A percentile compares a stretch with the other conserved stretches of the same genome.
phyloP scores from a whole-genome alignment of 805 yeast species.

The Candida coquimbonensis region DNA sequence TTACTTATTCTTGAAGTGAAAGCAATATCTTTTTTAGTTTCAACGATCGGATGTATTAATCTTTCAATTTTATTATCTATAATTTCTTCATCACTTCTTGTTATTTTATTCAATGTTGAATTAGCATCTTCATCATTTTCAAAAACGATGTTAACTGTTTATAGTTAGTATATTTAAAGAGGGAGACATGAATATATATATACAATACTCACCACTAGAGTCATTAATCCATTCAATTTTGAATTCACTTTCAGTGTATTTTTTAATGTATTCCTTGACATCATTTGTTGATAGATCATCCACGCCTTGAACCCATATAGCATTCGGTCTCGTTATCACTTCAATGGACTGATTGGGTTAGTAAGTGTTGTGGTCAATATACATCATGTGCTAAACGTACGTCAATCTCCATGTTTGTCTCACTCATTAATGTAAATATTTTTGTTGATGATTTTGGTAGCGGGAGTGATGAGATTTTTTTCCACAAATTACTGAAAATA shows the following conservation, averaged over 20 bases:
- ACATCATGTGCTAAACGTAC: conserved; percentile 4
- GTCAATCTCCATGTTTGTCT: conserved; percentile 16
- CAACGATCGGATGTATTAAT: conserved; percentile 6
- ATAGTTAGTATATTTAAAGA: background rate
- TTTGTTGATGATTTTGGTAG: too few relatives aligned
- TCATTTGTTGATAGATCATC: conserved; percentile 21
- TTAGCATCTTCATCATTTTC: conserved; percentile 16
- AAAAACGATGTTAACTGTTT: conserved; percentile 19
- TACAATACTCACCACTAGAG: conserved; percentile 12
- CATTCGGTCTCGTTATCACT: conserved; percentile 15
- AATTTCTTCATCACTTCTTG: conserved; percentile 4
- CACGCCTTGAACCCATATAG: conserved; percentile 21
- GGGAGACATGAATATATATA: too few relatives aligned
- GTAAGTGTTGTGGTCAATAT: too few relatives aligned
- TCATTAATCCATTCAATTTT: conserved; percentile 25
- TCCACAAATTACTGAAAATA: too few relatives aligned
- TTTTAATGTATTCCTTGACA: conserved; percentile 15
- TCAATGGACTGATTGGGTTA: conserved; percentile 1
- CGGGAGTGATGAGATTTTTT: too few relatives aligned
- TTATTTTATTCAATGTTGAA: conserved; percentile 8
- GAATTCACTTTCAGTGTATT: conserved; percentile 11
- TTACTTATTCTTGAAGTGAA: conserved; percentile 16
- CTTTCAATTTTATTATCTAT: conserved; percentile 5
- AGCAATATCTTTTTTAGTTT: conserved; percentile 10
- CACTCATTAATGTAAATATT: background rate